Conservation (phyloP, 2,329 filamentous ascomycete species). For the Botrytis medusae region DNA sequence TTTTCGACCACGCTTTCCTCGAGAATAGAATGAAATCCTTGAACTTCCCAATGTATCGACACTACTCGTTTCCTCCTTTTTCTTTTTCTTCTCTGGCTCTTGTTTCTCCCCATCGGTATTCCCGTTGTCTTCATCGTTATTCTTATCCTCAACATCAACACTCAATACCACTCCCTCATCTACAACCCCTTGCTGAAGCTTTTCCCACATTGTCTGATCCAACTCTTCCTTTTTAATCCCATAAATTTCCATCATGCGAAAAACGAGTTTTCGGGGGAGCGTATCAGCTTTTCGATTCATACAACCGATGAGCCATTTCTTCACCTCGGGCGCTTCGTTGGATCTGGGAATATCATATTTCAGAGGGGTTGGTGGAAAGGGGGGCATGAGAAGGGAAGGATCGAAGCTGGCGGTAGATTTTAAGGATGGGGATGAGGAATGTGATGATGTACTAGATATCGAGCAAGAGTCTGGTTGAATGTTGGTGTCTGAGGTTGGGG, state of each 20-base stretch:
- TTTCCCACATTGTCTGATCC: constrained; percentile 22
- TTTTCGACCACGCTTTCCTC: background rate
- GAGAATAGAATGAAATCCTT: constrained; percentile 1
- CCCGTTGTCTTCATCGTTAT: background rate
- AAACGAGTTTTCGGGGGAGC: constrained; percentile 29
- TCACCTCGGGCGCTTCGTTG: constrained; percentile 30
- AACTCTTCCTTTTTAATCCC: constrained; percentile 32
- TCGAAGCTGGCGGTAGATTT: constrained; percentile 21
- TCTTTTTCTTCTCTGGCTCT: background rate
- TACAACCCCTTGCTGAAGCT: constrained; percentile 22
- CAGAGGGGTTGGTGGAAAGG: constrained; percentile 19
- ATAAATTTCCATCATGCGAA: constrained; percentile 33
- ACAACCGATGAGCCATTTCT: constrained; percentile 32
- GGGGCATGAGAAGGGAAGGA: constrained; percentile 30
- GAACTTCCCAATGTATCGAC: background rate
- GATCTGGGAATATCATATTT: constrained; percentile 24
- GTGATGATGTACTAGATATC: constrained; percentile 6
- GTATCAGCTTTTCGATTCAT: constrained; percentile 32
- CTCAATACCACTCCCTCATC: constrained; percentile 26
- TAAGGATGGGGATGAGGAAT: background rate
- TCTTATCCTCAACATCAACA: too few species aligned
- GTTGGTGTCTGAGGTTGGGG: constrained; percentile 31
- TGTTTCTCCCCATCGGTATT: background rate
- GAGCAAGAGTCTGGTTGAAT: constrained; percentile 3
- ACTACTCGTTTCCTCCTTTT: background rate